Conservation (phyloP, 208 protist species). For the Crithidia expoeki region DNA sequence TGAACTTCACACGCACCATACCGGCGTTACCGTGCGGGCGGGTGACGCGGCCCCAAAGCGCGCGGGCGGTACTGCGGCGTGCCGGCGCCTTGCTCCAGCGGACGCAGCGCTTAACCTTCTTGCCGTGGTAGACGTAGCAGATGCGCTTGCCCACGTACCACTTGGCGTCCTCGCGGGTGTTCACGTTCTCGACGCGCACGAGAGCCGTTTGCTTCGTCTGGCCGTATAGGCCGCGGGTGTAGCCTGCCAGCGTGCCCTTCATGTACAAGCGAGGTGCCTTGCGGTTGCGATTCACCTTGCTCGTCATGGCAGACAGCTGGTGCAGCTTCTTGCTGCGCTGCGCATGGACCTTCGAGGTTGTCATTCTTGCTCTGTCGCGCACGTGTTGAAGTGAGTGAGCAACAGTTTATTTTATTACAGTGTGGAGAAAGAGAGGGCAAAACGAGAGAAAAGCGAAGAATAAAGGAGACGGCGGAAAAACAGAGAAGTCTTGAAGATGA, state of each 20-base stretch:
- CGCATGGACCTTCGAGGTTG: conserved; percentile 74
- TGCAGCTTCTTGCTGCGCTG: conserved; percentile 92
- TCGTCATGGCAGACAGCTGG: conserved; percentile 87
- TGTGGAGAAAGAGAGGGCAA: too few species aligned
- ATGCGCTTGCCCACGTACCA: conserved; percentile 99
- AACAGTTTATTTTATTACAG: too few species aligned
- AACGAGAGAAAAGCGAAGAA: too few species aligned
- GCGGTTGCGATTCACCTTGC: conserved; percentile 83
- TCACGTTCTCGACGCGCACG: conserved; percentile 97
- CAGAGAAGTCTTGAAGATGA: too few species aligned
- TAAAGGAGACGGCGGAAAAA: too few species aligned
- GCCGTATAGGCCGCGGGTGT: conserved; percentile 90
- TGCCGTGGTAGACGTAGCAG: conserved; percentile 98
- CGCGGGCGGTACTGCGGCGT: conserved; percentile 90
- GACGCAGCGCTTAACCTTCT: conserved; percentile 93
- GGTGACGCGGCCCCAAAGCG: conserved; percentile 98
- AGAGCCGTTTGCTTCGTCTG: conserved; percentile 96
- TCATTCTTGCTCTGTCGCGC: conserved; percentile 37
- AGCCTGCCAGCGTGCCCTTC: conserved; percentile 90
- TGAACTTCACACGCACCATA: conserved; percentile 98
- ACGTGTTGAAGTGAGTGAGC: background rate
- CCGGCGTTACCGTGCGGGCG: conserved; percentile 98
- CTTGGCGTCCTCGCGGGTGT: conserved; percentile 93
- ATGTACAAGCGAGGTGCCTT: conserved; percentile 91
- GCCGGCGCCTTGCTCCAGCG: conserved; percentile 90